Conservation (phyloP, 2,329 filamentous ascomycete species). For the Juglanconis sp. region DNA sequence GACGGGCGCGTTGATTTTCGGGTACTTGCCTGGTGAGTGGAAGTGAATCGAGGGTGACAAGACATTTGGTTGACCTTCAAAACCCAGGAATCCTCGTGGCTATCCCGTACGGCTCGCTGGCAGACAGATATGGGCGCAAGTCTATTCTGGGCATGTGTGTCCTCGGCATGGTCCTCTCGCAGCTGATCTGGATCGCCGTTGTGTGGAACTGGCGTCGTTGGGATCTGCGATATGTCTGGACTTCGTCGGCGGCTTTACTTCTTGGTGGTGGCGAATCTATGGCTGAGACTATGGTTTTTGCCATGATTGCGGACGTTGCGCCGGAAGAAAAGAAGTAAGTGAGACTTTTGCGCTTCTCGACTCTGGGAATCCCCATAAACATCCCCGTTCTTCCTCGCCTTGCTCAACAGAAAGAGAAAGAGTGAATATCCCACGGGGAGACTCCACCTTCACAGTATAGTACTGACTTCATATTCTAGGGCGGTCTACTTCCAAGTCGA, state of each 20-base stretch:
- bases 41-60: neutral
- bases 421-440: neutral
- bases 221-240: conserved; percentile 3
- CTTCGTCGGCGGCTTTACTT: neutral
- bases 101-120: neutral
- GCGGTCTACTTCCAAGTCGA: conserved; percentile 3
- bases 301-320: conserved; percentile 5
- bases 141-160: neutral
- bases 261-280: conserved; percentile 10
- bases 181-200: neutral
- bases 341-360: neutral
- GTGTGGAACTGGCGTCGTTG: neutral
- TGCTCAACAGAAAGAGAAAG: too few relatives aligned
- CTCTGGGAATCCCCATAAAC: too few relatives aligned
- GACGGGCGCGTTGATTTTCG: conserved; percentile 1
- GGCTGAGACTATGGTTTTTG: conserved; percentile 10
- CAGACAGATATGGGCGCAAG: conserved; percentile 3
- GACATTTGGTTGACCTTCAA: too few relatives aligned
- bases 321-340: conserved; percentile 6
- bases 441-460: neutral
- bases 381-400: too few relatives aligned
- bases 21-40: conserved; percentile 7
- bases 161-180: conserved; percentile 8
- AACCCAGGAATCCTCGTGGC: neutral
- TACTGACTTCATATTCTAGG: neutral